phyloP scores from a whole-genome alignment of 352 stramenopile species.

The Globisporangium rhizosaccharum region DNA sequence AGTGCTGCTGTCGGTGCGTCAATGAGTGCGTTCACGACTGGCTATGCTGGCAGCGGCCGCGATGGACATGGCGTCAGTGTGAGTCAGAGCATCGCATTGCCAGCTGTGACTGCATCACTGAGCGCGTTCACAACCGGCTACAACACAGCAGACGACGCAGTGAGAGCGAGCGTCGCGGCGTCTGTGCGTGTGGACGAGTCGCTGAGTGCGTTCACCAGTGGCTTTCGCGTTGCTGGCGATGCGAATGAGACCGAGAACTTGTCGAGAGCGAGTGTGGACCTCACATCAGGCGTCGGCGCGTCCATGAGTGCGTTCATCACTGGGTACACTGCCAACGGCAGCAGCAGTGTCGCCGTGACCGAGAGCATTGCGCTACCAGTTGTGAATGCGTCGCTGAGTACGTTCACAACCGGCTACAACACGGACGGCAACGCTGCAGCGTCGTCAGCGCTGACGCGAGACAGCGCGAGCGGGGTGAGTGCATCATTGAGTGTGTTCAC shows the following conservation, averaged over 20 bases:
- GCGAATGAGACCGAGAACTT: neutral
- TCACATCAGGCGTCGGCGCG: conserved; percentile 11
- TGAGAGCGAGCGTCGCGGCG: neutral
- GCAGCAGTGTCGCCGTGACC: neutral
- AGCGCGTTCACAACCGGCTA: conserved; percentile 23
- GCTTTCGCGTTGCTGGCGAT: conserved; percentile 13
- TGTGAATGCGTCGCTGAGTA: conserved; percentile 22
- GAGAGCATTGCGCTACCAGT: conserved; percentile 10
- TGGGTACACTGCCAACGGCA: conserved; percentile 2
- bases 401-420: conserved; percentile 8
- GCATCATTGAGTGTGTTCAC: conserved; percentile 27
- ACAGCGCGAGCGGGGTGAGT: conserved; percentile 6
- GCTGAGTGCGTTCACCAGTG: conserved; percentile 33
- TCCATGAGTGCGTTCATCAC: conserved; percentile 40
- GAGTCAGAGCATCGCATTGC: neutral
- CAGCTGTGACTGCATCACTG: conserved; percentile 10
- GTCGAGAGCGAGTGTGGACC: conserved; percentile 13
- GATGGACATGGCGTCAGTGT: neutral
- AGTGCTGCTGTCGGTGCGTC: conserved; percentile 19
- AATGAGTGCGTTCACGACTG: conserved; percentile 29
- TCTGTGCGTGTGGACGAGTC: conserved; percentile 21
- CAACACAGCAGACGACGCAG: conserved; percentile 1
- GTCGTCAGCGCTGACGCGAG: neutral
- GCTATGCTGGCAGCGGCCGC: neutral
- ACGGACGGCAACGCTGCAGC: neutral